phyloP scores from a whole-genome alignment of 805 yeast species.

The Ogataea trehalophila region DNA sequence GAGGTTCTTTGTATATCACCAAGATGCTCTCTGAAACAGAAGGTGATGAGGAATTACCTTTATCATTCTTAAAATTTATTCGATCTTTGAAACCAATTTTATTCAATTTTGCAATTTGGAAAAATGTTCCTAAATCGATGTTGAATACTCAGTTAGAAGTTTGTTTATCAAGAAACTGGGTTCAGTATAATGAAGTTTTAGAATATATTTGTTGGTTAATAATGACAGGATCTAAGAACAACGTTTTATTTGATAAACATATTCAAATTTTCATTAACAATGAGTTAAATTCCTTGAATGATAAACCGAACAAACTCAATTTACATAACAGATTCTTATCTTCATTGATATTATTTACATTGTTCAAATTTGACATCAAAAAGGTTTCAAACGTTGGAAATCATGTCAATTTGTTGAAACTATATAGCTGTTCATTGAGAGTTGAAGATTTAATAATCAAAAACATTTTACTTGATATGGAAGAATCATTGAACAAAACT shows the following conservation, averaged over 20 bases:
- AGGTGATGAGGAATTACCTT: slow-evolving; percentile 15
- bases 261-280: slow-evolving; percentile 63
- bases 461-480: slow-evolving; percentile 51
- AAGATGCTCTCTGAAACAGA: slow-evolving; percentile 53
- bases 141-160: slow-evolving; percentile 66
- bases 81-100: slow-evolving; percentile 31
- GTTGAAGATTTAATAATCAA: slow-evolving; percentile 62
- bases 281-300: slow-evolving; percentile 34
- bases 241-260: slow-evolving; percentile 43
- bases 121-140: slow-evolving; percentile 38
- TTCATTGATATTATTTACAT: slow-evolving; percentile 39
- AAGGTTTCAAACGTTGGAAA: slow-evolving; percentile 43
- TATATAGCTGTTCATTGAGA: slow-evolving; percentile 60
- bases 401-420: slow-evolving; percentile 44
- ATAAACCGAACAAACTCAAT: slow-evolving; percentile 21
- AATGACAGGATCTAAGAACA: slow-evolving; percentile 31
- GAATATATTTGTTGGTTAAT: slow-evolving; percentile 40
- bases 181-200: slow-evolving; percentile 36
- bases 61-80: slow-evolving; percentile 29
- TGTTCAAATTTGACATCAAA: slow-evolving; percentile 45
- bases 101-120: slow-evolving; percentile 31
- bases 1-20: slow-evolving; percentile 56
- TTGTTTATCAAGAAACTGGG: slow-evolving; percentile 46
- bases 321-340: slow-evolving; percentile 35
- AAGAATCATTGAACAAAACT: slow-evolving; percentile 41